Evolutionary conservation across 495 filamentous ascomycete species (phyloP).

Genomic region (Podospora comata): DNA sequence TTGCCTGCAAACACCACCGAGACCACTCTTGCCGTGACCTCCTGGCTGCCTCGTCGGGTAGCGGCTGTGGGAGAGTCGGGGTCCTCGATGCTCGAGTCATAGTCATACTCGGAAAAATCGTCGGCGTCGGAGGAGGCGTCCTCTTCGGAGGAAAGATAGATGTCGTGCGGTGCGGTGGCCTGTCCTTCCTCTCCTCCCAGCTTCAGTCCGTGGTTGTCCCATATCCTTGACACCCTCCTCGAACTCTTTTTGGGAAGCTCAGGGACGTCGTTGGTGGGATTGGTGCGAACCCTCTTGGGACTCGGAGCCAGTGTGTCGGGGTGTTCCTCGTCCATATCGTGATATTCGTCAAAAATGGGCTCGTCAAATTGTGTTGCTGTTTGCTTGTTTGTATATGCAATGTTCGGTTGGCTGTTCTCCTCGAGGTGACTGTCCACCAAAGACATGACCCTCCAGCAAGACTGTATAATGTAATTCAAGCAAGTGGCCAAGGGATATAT

Average conservation of each 20-base stretch:
- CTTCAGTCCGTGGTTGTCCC: conserved; percentile 40
- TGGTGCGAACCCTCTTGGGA: neutral
- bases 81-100: conserved; percentile 43
- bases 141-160: conserved; percentile 53
- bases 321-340: conserved; percentile 30
- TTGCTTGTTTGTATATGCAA: conserved; percentile 15
- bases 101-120: conserved; percentile 50
- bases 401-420: conserved; percentile 17
- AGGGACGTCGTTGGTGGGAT: conserved; percentile 15
- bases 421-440: conserved; percentile 14
- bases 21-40: conserved; percentile 48
- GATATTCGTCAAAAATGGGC: conserved; percentile 29
- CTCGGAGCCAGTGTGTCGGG: conserved; percentile 18
- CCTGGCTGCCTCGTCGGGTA: conserved; percentile 36
- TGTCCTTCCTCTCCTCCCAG: conserved; percentile 33
- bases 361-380: conserved; percentile 19
- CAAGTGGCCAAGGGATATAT: conserved; percentile 7
- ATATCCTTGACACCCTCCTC: conserved; percentile 42
- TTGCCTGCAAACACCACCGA: conserved; percentile 49
- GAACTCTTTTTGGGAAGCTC: conserved; percentile 43
- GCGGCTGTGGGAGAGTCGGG: conserved; percentile 31
- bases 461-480: neutral
- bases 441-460: neutral
- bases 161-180: conserved; percentile 40
- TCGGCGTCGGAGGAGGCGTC: conserved; percentile 50